Evolutionary conservation across 2,329 filamentous ascomycete species (phyloP).

Genomic region (Onygenales sp.): DNA sequence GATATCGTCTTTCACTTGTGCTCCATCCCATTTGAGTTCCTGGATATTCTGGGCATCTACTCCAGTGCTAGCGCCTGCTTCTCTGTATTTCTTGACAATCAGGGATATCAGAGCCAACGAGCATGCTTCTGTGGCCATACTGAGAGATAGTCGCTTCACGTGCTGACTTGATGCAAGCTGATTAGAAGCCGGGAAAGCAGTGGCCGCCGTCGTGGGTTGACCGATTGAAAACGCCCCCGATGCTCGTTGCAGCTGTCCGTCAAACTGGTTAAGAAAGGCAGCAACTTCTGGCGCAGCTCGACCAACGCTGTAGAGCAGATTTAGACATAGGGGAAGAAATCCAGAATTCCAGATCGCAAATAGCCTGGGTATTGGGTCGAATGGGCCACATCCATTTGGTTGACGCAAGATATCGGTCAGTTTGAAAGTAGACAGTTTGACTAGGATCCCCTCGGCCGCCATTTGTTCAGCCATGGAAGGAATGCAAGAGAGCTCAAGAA

Average conservation of each 20-base stretch:
- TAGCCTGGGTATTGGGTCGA: conserved; percentile 65
- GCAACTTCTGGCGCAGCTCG: conserved; percentile 73
- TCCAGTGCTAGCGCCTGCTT: conserved; percentile 53
- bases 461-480: conserved; percentile 78
- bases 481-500: conserved; percentile 77
- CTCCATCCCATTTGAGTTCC: conserved; percentile 64
- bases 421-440: conserved; percentile 68
- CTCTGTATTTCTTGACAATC: conserved; percentile 58
- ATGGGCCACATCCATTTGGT: conserved; percentile 61
- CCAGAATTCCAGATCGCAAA: conserved; percentile 87
- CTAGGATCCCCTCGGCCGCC: conserved; percentile 74
- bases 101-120: conserved; percentile 65
- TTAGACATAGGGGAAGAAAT: conserved; percentile 77
- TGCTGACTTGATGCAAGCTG: conserved; percentile 21
- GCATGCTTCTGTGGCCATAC: conserved; percentile 67
- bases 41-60: conserved; percentile 55
- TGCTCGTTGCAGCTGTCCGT: conserved; percentile 63
- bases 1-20: conserved; percentile 66
- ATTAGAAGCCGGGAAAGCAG: conserved; percentile 12
- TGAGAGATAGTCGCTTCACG: conserved; percentile 54
- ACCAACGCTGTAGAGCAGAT: conserved; percentile 74
- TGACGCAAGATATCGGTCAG: conserved; percentile 67
- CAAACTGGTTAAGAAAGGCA: conserved; percentile 82
- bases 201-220: conserved; percentile 34
- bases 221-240: conserved; percentile 56